These are phyloP conservation scores for Nicotiana attenuata DNA, from an alignment of 257 asterid genomes.

Conservation along the genomic window DNA sequence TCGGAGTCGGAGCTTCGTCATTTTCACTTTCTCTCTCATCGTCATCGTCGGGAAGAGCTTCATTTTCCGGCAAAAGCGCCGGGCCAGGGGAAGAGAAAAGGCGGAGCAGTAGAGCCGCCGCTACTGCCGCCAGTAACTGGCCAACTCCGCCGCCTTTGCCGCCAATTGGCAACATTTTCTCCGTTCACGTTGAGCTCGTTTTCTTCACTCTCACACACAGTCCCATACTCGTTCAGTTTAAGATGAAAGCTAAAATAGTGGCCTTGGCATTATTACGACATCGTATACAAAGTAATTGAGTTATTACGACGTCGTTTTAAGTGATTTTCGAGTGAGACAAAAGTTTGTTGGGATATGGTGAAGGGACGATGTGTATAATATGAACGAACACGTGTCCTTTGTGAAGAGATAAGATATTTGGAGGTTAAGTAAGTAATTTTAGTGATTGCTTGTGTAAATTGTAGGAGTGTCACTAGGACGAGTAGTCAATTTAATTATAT, in stretches of 20 bases:
- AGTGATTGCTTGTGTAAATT: not conserved
- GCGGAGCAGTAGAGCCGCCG: constrained; percentile 82
- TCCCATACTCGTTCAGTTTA: not conserved
- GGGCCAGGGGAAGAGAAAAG: constrained; percentile 66
- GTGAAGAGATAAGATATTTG: constrained; percentile 16
- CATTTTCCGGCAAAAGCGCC: constrained; percentile 41
- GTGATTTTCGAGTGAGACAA: not conserved
- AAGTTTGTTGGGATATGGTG: not conserved
- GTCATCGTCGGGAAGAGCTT: constrained; percentile 26
- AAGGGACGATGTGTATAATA: not conserved
- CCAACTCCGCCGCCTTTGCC: constrained; percentile 76
- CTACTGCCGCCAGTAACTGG: constrained; percentile 74
- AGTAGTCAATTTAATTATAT: not conserved
- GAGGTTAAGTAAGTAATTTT: not conserved
- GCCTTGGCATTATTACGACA: not conserved
- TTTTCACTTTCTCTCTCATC: constrained; percentile 15
- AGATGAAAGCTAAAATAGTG: not conserved
- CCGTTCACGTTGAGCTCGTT: constrained; percentile 1
- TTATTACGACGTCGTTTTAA: not conserved
- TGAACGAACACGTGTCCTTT: constrained; percentile 19
- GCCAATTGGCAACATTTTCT: constrained; percentile 48
- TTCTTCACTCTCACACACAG: not conserved
- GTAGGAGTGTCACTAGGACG: too few species aligned
- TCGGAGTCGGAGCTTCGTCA: constrained; percentile 21
- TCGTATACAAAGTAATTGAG: not conserved